phyloP scores from a whole-genome alignment of 768 basidiomycete genomes.

The Rhodotorula toruloides region DNA sequence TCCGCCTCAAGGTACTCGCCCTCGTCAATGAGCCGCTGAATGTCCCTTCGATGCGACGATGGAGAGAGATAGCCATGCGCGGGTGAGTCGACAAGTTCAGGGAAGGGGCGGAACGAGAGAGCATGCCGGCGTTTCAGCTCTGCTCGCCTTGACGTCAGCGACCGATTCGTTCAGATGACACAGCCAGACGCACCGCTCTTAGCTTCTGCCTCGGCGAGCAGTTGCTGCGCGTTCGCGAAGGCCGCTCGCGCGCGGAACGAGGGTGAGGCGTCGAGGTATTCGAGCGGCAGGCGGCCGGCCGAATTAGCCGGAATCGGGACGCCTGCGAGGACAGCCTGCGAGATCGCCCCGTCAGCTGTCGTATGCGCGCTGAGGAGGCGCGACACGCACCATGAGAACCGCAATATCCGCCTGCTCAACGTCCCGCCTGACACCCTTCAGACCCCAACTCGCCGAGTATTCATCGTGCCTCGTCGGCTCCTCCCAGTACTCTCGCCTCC shows the following conservation, averaged over 20 bases:
- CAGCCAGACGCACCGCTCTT: conserved; percentile 60
- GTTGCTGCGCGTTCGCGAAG: conserved; percentile 61
- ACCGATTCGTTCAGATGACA: not conserved
- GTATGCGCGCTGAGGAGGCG: not conserved
- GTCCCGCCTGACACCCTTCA: conserved; percentile 61
- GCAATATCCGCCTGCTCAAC: conserved; percentile 80
- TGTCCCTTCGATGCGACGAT: conserved; percentile 33
- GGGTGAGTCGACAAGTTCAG: conserved; percentile 46
- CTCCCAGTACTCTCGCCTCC: conserved; percentile 10
- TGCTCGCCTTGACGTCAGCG: no score
- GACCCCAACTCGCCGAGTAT: conserved; percentile 62
- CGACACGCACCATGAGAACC: conserved; percentile 57
- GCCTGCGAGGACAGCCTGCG: conserved; percentile 58
- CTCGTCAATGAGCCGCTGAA: conserved; percentile 53
- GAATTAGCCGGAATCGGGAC: conserved; percentile 73
- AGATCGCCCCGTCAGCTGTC: not conserved
- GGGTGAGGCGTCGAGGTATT: conserved; percentile 58
- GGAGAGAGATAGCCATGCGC: not conserved
- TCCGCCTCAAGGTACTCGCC: conserved; percentile 56
- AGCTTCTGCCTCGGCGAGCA: conserved; percentile 69
- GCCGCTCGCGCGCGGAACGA: conserved; percentile 55
- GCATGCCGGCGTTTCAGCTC: conserved; percentile 56
- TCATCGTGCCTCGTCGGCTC: conserved; percentile 53
- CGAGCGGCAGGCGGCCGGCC: conserved; percentile 68
- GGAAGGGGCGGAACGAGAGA: conserved; percentile 62